Conservation (phyloP, 352 stramenopile species). For the Pythium aquatile region DNA sequence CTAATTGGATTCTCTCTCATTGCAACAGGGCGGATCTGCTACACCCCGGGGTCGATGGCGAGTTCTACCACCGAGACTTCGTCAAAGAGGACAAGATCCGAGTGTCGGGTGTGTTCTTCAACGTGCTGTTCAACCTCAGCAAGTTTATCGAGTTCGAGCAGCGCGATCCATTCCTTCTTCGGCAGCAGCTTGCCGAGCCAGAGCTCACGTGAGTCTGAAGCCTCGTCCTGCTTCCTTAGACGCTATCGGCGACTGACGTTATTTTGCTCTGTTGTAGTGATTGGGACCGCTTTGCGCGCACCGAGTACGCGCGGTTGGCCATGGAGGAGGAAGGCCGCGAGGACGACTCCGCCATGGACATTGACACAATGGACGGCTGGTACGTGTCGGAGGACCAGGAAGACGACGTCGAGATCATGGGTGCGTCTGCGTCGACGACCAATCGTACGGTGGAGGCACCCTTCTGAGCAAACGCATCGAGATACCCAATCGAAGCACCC, state of each 20-base stretch:
- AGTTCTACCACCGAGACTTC: constrained; percentile 81
- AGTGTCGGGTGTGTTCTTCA: constrained; percentile 97
- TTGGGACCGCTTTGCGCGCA: constrained; percentile 97
- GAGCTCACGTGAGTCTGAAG: constrained; percentile 74
- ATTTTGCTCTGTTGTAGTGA: constrained; percentile 51
- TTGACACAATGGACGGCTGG: constrained; percentile 88
- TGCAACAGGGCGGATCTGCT: constrained; percentile 63
- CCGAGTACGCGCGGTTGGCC: constrained; percentile 96
- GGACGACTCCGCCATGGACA: constrained; percentile 86
- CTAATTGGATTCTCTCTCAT: not conserved
- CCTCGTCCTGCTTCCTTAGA: not conserved
- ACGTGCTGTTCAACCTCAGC: constrained; percentile 99
- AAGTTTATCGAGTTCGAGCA: constrained; percentile 99
- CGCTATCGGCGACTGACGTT: too few relatives aligned
- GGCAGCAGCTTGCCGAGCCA: constrained; percentile 89
- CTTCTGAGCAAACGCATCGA: constrained; percentile 33
- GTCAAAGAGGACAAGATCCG: constrained; percentile 86
- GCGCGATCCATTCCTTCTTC: constrained; percentile 96
- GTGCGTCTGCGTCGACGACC: constrained; percentile 15
- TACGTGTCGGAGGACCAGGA: constrained; percentile 85
- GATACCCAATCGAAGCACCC: not conserved
- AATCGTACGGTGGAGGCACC: constrained; percentile 72
- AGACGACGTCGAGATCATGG: constrained; percentile 58
- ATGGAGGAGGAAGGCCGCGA: constrained; percentile 96
- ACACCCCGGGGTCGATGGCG: constrained; percentile 70